These are phyloP conservation scores for Aspergillus tubingensis DNA, from an alignment of 2,329 filamentous ascomycete species.

Conservation along the genomic window DNA sequence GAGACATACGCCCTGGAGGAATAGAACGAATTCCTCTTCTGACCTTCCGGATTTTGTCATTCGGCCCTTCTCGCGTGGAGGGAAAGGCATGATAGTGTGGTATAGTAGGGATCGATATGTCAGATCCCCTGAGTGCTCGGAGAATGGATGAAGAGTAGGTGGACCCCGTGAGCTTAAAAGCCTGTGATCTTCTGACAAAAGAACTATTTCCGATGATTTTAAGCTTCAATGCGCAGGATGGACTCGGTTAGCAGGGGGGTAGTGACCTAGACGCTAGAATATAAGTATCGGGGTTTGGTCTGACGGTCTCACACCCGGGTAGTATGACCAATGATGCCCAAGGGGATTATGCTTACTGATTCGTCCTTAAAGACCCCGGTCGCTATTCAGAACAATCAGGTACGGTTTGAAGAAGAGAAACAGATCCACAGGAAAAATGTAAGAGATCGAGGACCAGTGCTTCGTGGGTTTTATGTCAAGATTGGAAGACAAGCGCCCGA, in stretches of 20 bases:
- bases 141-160: background rate
- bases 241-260: background rate
- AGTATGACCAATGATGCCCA: background rate
- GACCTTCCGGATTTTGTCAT: conserved; percentile 32
- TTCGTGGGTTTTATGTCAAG: conserved; percentile 7
- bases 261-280: background rate
- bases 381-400: background rate
- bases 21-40: conserved; percentile 49
- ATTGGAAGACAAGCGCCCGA: background rate
- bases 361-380: background rate
- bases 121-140: background rate
- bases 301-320: background rate
- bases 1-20: conserved; percentile 44
- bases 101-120: background rate
- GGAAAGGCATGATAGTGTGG: conserved; percentile 32
- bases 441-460: background rate
- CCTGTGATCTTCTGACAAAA: background rate
- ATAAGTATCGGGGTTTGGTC: background rate
- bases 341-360: conserved; percentile 1
- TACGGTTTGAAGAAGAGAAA: background rate
- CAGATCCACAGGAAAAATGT: background rate
- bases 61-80: conserved; percentile 36
- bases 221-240: background rate
- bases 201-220: background rate
- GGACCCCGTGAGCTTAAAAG: background rate